phyloP scores from a whole-genome alignment of 2,329 filamentous ascomycete species.

The Aspergillus cejpii region DNA sequence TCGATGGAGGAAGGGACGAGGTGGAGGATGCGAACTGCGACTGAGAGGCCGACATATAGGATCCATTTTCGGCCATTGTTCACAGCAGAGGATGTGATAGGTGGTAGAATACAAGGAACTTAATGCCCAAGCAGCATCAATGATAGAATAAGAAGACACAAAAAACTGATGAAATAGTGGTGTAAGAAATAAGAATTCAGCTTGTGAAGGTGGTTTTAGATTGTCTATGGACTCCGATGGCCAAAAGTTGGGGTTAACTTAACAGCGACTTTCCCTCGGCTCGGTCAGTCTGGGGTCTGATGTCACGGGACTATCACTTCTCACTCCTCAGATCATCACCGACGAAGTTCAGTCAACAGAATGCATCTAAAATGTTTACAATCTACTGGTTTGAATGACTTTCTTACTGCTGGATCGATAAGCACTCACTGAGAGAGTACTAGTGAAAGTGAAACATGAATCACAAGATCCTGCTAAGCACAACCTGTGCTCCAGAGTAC shows the following conservation, averaged over 20 bases:
- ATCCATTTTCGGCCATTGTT: slow-evolving; percentile 30
- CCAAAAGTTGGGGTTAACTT: neutral
- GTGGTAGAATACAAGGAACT: neutral
- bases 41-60: slow-evolving; percentile 31
- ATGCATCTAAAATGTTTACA: no score
- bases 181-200: no score
- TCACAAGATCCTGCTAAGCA: no score
- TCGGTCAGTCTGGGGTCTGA: neutral
- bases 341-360: no score
- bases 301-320: neutral
- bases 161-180: no score
- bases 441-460: no score
- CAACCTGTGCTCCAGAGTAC: no score
- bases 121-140: neutral
- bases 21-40: slow-evolving; percentile 62
- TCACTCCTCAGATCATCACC: no score
- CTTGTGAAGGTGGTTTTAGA: neutral
- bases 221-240: neutral
- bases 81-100: slow-evolving; percentile 6
- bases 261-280: neutral
- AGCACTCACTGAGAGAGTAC: no score
- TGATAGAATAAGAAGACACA: neutral
- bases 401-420: no score
- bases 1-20: slow-evolving; percentile 58
- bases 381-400: no score